phyloP scores from a whole-genome alignment of 31 red algal genomes.

The Asparagopsis taxiformis region DNA sequence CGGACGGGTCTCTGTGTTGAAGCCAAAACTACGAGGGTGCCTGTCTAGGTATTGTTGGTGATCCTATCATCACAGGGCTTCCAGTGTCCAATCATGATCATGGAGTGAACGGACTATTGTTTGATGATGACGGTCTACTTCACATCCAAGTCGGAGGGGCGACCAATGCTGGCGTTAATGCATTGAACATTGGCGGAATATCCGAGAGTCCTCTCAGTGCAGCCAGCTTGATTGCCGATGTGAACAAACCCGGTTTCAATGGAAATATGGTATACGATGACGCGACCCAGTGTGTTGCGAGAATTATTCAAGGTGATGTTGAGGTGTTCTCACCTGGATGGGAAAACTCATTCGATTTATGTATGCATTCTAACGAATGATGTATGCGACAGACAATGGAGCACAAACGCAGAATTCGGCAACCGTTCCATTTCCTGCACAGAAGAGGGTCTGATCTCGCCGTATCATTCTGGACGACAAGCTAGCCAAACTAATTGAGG shows the following conservation, averaged over 20 bases:
- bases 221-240: slow-evolving; percentile 26
- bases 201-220: slow-evolving; percentile 49
- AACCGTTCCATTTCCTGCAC: slow-evolving; percentile 23
- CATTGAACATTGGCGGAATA: slow-evolving; percentile 24
- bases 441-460: slow-evolving; percentile 10
- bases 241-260: slow-evolving; percentile 29
- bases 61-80: slow-evolving; percentile 44
- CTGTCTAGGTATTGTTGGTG: slow-evolving; percentile 49
- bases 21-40: slow-evolving; percentile 15
- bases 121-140: slow-evolving; percentile 31
- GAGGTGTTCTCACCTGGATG: slow-evolving; percentile 29
- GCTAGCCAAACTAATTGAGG: slow-evolving; percentile 11
- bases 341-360: slow-evolving; percentile 33
- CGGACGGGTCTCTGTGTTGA: slow-evolving; percentile 44
- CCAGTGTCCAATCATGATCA: slow-evolving; percentile 59
- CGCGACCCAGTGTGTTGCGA: slow-evolving; percentile 4
- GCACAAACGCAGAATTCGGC: slow-evolving; percentile 45
- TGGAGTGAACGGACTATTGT: slow-evolving; percentile 17
- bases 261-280: slow-evolving; percentile 47
- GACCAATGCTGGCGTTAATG: slow-evolving; percentile 38
- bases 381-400: slow-evolving; percentile 62
- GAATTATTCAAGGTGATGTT: slow-evolving; percentile 30
- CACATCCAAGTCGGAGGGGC: slow-evolving; percentile 25
- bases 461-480: slow-evolving; percentile 44
- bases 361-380: slow-evolving; percentile 31